phyloP scores from a whole-genome alignment of 371 early-diverging fungal species.

The Mortierella sp. region DNA sequence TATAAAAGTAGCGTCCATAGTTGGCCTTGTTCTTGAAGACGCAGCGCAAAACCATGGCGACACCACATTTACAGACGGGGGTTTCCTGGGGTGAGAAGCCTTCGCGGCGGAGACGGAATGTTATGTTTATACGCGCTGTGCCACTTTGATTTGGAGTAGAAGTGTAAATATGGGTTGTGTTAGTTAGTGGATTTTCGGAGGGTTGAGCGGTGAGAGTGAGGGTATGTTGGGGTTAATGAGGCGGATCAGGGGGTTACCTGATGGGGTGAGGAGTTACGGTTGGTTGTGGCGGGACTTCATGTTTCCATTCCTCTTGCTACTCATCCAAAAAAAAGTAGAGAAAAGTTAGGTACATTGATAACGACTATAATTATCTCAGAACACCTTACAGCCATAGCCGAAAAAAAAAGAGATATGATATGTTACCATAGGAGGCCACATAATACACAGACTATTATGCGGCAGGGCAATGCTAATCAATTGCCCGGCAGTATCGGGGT shows the following conservation, averaged over 20 bases:
- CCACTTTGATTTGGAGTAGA: constrained; percentile 28
- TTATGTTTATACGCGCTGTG: constrained; percentile 68
- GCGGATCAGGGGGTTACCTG: constrained; percentile 18
- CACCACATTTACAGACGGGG: constrained; percentile 67
- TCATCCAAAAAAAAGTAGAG: background rate
- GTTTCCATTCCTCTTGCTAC: constrained; percentile 67
- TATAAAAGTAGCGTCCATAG: constrained; percentile 66
- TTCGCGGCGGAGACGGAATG: constrained; percentile 64
- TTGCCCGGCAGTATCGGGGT: constrained; percentile 54
- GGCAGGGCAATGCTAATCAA: constrained; percentile 67
- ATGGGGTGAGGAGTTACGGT: constrained; percentile 54
- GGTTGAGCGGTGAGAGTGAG: background rate
- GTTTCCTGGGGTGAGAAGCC: constrained; percentile 62
- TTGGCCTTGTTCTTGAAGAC: constrained; percentile 62
- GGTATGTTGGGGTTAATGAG: too few species aligned
- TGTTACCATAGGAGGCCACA: constrained; percentile 68
- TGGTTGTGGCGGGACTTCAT: constrained; percentile 61
- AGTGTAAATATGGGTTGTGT: background rate
- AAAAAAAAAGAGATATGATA: background rate
- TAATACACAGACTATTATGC: constrained; percentile 73
- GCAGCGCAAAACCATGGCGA: constrained; percentile 64
- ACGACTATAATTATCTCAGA: background rate
- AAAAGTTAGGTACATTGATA: background rate
- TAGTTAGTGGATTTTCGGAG: background rate
- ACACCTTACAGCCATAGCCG: too few species aligned